Base-by-base conservation (phyloP, 108 stramenopile species). In the Hondaea fermentalgiana region DNA sequence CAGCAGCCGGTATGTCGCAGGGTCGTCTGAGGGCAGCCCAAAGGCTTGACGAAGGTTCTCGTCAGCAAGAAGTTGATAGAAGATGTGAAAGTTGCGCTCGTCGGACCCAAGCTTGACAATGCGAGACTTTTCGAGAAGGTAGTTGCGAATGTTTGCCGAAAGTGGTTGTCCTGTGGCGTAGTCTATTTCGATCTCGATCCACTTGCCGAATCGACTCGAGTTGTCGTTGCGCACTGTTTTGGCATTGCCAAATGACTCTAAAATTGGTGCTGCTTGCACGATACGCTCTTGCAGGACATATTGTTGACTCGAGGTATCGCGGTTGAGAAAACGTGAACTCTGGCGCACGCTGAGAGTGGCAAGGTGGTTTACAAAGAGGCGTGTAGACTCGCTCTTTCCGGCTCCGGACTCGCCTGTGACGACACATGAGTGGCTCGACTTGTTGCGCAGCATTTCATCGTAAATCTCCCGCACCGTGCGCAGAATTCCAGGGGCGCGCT, bases 221-320 rank as follows among this genome's bases (percentile, higher is more conserved):
- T 99, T 99, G 93, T 98, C 97, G 93, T 99, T 99, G 58, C 98
- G 92, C 35, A 99, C 93, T 5, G 99, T 99, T 88, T 97, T 96
- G 90, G 99, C 99, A 90, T 99, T 99, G 28, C 99, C 99, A 92
- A 99, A 99, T 16, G 98, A 97, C 93, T 99, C 99, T 60, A 99
- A 89, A 44, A 99, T 96, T 45, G 99, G 99, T 90, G 98, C 99
- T 14, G 96, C 95, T 90, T 98, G 97, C 72, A 99, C 91, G 10
- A 94, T 97, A 42, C 97, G 95, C 89, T 97, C 94, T 96, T 99
- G 97, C 72, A 99, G 93, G 60, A 91, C 72, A 95, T 96, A 90
- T 95, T 92, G 0, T 95, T 60, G n/a, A 17, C n/a, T 45, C 45
- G 76, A 83, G 51, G 51, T 53, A 28, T 57, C 88, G n/a, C 49